These are phyloP conservation scores for Mycogone perniciosa DNA, from an alignment of 2,329 filamentous ascomycete genomes.

Conservation along the genomic window DNA sequence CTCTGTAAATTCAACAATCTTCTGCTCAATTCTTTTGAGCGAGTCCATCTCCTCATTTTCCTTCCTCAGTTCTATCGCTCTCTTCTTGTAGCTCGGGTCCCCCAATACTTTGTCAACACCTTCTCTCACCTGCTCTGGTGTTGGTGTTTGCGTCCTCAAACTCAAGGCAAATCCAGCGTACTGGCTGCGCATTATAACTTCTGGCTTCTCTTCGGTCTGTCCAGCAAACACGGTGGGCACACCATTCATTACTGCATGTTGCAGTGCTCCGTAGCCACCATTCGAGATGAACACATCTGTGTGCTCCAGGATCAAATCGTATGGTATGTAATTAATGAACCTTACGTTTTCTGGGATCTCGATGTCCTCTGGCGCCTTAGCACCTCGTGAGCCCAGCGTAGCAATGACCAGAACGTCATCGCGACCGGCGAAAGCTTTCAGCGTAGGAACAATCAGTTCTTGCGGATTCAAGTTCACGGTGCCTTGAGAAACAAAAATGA, in stretches of 20 bases:
- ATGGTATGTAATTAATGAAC: slow-evolving; percentile 42
- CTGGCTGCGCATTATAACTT: slow-evolving; percentile 35
- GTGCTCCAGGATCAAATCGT: slow-evolving; percentile 39
- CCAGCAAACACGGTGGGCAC: slow-evolving; percentile 43
- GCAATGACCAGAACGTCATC: slow-evolving; percentile 33
- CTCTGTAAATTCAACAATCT: background rate
- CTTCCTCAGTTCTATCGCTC: slow-evolving; percentile 23
- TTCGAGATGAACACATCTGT: slow-evolving; percentile 42
- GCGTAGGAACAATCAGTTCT: slow-evolving; percentile 39
- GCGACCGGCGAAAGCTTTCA: slow-evolving; percentile 34
- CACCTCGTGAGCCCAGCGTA: slow-evolving; percentile 23
- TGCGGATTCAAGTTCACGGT: slow-evolving; percentile 34
- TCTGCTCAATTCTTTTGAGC: background rate
- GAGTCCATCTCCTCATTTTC: slow-evolving; percentile 28
- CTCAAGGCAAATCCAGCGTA: slow-evolving; percentile 41
- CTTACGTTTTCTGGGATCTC: slow-evolving; percentile 35
- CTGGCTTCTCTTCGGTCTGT: slow-evolving; percentile 34
- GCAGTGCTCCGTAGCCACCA: slow-evolving; percentile 42
- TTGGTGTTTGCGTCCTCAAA: slow-evolving; percentile 30
- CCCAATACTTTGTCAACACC: slow-evolving; percentile 28
- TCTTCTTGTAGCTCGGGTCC: slow-evolving; percentile 24
- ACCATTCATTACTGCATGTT: slow-evolving; percentile 38
- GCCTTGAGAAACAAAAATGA: slow-evolving; percentile 43
- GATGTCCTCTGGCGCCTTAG: slow-evolving; percentile 19
- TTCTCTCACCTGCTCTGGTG: slow-evolving; percentile 20